Conservation (phyloP, 108 stramenopile genomes). For the Parmales sp. region DNA sequence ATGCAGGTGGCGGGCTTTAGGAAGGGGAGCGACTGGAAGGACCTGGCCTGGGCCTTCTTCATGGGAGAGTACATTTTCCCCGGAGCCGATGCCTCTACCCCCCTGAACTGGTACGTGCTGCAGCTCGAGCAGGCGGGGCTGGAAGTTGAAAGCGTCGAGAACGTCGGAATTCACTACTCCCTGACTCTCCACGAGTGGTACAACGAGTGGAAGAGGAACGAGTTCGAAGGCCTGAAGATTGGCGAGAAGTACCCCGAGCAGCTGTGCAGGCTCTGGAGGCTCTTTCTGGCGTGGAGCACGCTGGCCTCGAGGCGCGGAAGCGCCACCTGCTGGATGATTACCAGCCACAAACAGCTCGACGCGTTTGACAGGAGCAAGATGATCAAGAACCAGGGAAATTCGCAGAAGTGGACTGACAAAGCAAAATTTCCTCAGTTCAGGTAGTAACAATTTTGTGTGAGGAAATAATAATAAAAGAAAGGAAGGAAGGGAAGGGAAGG, state of each 20-base stretch:
- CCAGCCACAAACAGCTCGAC: conserved; percentile 3
- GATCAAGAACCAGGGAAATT: not conserved
- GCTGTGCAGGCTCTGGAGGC: not conserved
- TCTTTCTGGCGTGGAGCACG: not conserved
- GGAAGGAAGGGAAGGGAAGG: not conserved
- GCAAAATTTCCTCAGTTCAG: not conserved
- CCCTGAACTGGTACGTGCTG: conserved; percentile 3
- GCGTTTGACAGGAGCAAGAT: not conserved
- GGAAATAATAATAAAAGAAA: not conserved
- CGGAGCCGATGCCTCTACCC: conserved; percentile 17
- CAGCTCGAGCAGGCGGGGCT: conserved; percentile 21
- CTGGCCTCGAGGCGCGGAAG: not conserved
- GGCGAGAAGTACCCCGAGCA: not conserved
- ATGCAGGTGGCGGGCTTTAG: conserved; percentile 17
- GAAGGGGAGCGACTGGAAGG: conserved; percentile 15
- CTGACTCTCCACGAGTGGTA: conserved; percentile 22
- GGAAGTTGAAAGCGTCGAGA: conserved; percentile 21
- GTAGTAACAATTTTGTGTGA: not conserved
- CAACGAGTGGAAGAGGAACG: conserved; percentile 21
- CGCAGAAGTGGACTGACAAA: not conserved
- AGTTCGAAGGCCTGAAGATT: not conserved
- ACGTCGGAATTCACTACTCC: conserved; percentile 18
- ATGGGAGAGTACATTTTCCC: conserved; percentile 22
- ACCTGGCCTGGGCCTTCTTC: conserved; percentile 20
- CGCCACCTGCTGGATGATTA: not conserved